Evolutionary conservation across 495 filamentous ascomycete species (phyloP), one percentile per base, ranked within the genome.

Genomic region (Podospora australis): DNA sequence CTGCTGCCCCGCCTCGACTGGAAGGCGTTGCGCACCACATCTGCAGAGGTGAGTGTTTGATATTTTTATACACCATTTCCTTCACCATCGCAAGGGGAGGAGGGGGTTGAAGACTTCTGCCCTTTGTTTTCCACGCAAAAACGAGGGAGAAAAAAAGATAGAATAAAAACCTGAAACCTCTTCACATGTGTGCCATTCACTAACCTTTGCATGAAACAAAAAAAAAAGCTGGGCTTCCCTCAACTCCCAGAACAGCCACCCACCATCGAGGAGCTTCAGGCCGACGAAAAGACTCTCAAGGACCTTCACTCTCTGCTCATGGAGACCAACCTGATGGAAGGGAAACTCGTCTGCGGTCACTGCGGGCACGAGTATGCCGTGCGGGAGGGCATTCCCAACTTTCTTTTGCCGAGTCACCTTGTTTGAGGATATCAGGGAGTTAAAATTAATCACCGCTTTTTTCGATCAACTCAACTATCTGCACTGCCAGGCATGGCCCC

Each of bases 381-480:
- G 34, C 86, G 87, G 61, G 89, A 97, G 67, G 94, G 92, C 19
- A 95, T 97, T 58, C 87, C 89, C 38, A 97, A 97, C 64, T 98
- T 98, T 60, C 71, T 98, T 55, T 70, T 98, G 62, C 92, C 92
- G 14, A 90, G 84, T 58, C 92, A 97, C 72, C 67, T 97, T 58
- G 92, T 88, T 44, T 78, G 63, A 69, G 17, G n/a, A n/a, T n/a
- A n/a, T n/a, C n/a, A n/a, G n/a, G n/a, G n/a, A n/a, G n/a, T n/a
- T n/a, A n/a, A n/a, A n/a, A n/a, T n/a, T n/a, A n/a, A n/a, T n/a
- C n/a, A n/a, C n/a, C n/a, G n/a, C n/a, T n/a, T n/a, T n/a, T n/a
- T n/a, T n/a, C n/a, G n/a, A n/a, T n/a, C n/a, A n/a, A 30, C 6
- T 30, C 26, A 30, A 30, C 26, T 30, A 6, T 30, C 26, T 30